Evolutionary conservation across 164 flowering plant species (phyloP).

Genomic region (Vitis riparia): DNA sequence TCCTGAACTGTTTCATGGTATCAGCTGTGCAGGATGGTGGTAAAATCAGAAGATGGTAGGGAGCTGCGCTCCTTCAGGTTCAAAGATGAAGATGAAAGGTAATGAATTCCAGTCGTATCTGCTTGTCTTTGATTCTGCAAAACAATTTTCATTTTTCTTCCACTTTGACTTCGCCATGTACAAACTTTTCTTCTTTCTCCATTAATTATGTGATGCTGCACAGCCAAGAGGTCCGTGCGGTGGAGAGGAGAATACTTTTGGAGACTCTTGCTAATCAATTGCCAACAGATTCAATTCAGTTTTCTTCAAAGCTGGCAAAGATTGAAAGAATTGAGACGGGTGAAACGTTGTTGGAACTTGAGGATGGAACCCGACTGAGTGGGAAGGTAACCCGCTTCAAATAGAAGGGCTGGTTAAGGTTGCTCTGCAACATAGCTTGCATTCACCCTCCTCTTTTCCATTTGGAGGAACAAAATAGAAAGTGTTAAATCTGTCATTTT

Average conservation of each 20-base stretch:
- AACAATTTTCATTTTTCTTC: background rate
- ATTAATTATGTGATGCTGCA: background rate
- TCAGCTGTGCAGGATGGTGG: constrained; percentile 84
- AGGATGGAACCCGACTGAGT: constrained; percentile 55
- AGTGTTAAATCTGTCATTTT: background rate
- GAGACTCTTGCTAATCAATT: constrained; percentile 74
- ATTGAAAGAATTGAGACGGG: constrained; percentile 43
- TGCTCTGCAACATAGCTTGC: background rate
- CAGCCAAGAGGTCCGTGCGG: constrained; percentile 96
- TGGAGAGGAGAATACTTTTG: constrained; percentile 80
- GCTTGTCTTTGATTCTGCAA: background rate
- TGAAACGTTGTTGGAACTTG: constrained; percentile 55
- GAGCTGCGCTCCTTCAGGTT: constrained; percentile 79
- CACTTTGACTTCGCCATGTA: background rate
- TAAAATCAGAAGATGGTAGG: constrained; percentile 78
- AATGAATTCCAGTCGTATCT: background rate
- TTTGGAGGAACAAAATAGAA: too few species aligned
- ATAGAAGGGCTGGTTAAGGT: background rate
- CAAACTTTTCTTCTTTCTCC: background rate
- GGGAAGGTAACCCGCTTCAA: constrained; percentile 49
- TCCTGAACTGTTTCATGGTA: constrained; percentile 41
- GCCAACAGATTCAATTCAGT: constrained; percentile 55
- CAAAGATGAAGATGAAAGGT: constrained; percentile 84
- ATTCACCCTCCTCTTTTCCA: too few species aligned
- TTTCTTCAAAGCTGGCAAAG: constrained; percentile 63